Conservation (phyloP, 495 filamentous ascomycete genomes). For the Neurospora sp. region DNA sequence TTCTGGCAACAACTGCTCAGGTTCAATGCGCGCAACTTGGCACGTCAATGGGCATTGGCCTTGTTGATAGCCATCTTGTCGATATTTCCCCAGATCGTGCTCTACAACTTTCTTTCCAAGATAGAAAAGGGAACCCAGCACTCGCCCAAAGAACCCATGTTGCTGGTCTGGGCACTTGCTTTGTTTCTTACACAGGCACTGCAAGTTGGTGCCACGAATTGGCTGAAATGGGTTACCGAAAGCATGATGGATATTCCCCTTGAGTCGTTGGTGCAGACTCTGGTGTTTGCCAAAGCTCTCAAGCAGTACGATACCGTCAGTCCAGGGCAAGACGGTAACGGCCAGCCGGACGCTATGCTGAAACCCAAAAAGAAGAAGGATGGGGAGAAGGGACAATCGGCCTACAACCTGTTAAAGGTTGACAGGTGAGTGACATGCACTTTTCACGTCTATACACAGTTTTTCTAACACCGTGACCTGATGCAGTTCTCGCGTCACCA, state of each 20-base stretch:
- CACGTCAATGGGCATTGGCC: slow-evolving; percentile 39
- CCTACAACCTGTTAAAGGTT: slow-evolving; percentile 31
- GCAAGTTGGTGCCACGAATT: slow-evolving; percentile 40
- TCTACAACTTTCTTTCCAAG: slow-evolving; percentile 45
- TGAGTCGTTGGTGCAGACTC: slow-evolving; percentile 48
- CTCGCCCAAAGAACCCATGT: slow-evolving; percentile 16
- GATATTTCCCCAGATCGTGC: slow-evolving; percentile 52
- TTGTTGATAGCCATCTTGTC: slow-evolving; percentile 37
- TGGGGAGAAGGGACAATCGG: slow-evolving; percentile 12
- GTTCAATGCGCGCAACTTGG: slow-evolving; percentile 34
- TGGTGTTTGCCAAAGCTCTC: slow-evolving; percentile 62
- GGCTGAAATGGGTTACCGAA: slow-evolving; percentile 49
- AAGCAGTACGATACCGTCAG: slow-evolving; percentile 58
- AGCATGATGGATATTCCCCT: slow-evolving; percentile 49
- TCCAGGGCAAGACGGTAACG: slow-evolving; percentile 18
- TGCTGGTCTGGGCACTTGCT: slow-evolving; percentile 48
- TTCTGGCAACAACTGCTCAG: slow-evolving; percentile 47
- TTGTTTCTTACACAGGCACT: slow-evolving; percentile 44
- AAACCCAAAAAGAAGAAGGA: slow-evolving; percentile 6
- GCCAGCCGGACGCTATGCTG: neutral
- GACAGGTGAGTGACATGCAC: slow-evolving; percentile 22
- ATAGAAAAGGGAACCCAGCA: slow-evolving; percentile 40
- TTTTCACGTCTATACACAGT: slow-evolving; percentile 1
- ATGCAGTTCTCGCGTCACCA: slow-evolving; percentile 44
- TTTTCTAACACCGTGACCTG: slow-evolving; percentile 27